These are phyloP conservation scores for Hawksworthiomyces lignivorus DNA, from an alignment of 2,329 filamentous ascomycete genomes.

Conservation along the genomic window DNA sequence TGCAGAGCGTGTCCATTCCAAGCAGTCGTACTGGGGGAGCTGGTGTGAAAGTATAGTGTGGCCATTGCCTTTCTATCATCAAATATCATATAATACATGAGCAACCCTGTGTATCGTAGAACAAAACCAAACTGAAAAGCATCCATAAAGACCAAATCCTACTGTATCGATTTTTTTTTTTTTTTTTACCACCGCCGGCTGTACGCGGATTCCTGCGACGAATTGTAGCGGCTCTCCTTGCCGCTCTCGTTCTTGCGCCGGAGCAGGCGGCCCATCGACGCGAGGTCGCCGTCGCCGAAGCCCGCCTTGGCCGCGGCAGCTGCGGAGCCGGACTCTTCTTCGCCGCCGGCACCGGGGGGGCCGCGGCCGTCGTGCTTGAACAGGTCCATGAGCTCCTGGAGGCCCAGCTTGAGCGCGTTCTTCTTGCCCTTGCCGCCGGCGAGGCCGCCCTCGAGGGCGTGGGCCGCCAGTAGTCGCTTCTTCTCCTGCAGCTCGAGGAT, in stretches of 20 bases:
- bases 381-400: slow-evolving; percentile 88
- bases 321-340: no score
- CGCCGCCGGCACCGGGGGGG: no score
- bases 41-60: no score
- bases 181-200: slow-evolving; percentile 11
- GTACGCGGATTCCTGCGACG: slow-evolving; percentile 9
- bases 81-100: no score
- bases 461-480: slow-evolving; percentile 84
- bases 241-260: slow-evolving; percentile 3
- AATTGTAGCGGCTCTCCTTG: background rate
- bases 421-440: slow-evolving; percentile 31
- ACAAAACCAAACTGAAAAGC: no score
- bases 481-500: slow-evolving; percentile 93
- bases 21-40: no score
- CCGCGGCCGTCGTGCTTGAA: slow-evolving; percentile 58
- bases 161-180: no score
- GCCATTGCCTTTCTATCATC: no score
- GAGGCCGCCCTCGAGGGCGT: slow-evolving; percentile 77
- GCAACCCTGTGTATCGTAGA: no score
- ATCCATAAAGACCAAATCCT: no score
- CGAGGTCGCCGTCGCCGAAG: background rate
- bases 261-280: slow-evolving; percentile 5
- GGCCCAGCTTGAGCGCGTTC: slow-evolving; percentile 65
- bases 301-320: background rate
- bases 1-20: no score